These are phyloP conservation scores for Chalara sp. DNA, from an alignment of 2,329 filamentous ascomycete species.

Conservation along the genomic window DNA sequence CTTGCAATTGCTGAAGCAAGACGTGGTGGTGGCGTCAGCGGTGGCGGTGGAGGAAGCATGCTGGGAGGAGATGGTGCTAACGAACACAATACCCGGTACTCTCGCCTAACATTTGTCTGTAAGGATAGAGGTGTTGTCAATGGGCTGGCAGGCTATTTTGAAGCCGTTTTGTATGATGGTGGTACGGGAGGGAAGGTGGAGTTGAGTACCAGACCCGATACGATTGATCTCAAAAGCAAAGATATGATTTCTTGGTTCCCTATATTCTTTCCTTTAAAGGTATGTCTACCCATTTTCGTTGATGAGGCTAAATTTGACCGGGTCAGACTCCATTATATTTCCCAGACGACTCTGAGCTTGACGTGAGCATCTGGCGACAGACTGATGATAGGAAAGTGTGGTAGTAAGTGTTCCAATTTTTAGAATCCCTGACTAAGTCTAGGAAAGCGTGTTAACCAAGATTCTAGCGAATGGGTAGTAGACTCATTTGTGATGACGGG, in stretches of 20 bases:
- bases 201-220: conserved; percentile 86
- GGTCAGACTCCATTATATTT: conserved; percentile 73
- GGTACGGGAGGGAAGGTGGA: conserved; percentile 56
- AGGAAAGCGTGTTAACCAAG: not conserved
- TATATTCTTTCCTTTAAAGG: conserved; percentile 95
- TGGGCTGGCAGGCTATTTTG: conserved; percentile 90
- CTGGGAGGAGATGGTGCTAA: conserved; percentile 74
- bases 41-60: conserved; percentile 66
- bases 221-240: conserved; percentile 85
- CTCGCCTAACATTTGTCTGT: conserved; percentile 71
- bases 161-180: conserved; percentile 80
- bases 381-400: conserved; percentile 94
- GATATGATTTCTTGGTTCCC: conserved; percentile 99
- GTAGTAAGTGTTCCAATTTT: conserved; percentile 50
- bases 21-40: conserved; percentile 56
- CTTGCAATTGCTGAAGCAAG: conserved; percentile 49
- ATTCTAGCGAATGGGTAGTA: conserved; percentile 70
- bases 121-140: conserved; percentile 77
- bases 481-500: conserved; percentile 70
- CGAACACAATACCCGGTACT: conserved; percentile 82
- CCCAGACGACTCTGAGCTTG: conserved; percentile 76
- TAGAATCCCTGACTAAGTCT: not conserved
- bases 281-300: conserved; percentile 35
- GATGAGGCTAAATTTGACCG: conserved; percentile 15
- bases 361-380: conserved; percentile 92